phyloP scores from a whole-genome alignment of 495 filamentous ascomycete species.

The Melanomma pulvis-pyrius region DNA sequence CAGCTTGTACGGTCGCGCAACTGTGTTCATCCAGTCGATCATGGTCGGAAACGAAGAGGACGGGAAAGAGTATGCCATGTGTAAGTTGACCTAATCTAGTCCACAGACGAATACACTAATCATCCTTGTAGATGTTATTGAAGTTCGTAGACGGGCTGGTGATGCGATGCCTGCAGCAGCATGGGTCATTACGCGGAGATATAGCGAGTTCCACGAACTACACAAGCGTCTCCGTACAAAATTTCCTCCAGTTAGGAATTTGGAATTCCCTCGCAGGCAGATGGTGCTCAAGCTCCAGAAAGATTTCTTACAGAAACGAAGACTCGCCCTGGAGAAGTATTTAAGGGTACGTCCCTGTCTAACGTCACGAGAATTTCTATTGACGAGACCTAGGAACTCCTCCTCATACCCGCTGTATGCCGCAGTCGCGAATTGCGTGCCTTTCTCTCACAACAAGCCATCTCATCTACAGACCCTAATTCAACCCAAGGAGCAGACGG shows the following conservation, averaged over 20 bases:
- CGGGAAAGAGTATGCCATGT: constrained; percentile 90
- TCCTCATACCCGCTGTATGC: constrained; percentile 89
- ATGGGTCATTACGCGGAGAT: constrained; percentile 56
- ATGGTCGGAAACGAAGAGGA: constrained; percentile 91
- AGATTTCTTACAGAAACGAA: constrained; percentile 90
- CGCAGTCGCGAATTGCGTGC: constrained; percentile 88
- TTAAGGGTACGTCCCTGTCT: constrained; percentile 55
- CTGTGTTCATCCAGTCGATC: constrained; percentile 84
- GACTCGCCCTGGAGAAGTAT: constrained; percentile 80
- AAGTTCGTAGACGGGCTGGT: constrained; percentile 85
- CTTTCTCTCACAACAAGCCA: constrained; percentile 89
- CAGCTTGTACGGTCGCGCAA: constrained; percentile 89
- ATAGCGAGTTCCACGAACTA: constrained; percentile 95
- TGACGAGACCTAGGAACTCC: constrained; percentile 55
- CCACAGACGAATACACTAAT: not conserved
- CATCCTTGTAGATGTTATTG: constrained; percentile 66
- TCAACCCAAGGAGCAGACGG: constrained; percentile 58
- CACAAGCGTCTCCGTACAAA: constrained; percentile 82
- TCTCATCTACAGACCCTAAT: constrained; percentile 51
- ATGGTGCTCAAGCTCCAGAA: constrained; percentile 95
- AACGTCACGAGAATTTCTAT: not conserved
- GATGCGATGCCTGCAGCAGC: constrained; percentile 55
- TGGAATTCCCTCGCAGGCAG: constrained; percentile 89
- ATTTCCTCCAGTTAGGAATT: constrained; percentile 81
- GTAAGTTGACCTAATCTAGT: constrained; percentile 47